Conservation (phyloP, 2,329 filamentous ascomycete genomes). For the Botrytis porri region DNA sequence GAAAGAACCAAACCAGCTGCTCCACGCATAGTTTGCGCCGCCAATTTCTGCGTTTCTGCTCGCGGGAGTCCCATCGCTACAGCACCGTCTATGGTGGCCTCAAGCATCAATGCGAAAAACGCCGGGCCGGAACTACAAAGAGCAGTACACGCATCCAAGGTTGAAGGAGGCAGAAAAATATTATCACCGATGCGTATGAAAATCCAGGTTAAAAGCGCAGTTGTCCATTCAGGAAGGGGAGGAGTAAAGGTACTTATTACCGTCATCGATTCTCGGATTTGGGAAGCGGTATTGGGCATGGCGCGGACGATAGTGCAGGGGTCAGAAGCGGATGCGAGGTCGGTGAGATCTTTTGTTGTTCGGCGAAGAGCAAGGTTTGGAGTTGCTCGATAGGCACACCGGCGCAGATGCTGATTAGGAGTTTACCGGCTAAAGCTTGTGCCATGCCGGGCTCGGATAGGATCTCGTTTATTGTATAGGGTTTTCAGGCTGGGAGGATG, state of each 20-base stretch:
- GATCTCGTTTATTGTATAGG: conserved; percentile 67
- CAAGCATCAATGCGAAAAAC: conserved; percentile 69
- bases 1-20: conserved; percentile 64
- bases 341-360: not conserved
- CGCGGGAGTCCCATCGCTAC: conserved; percentile 76
- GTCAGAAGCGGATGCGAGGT: conserved; percentile 41
- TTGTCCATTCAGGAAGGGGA: conserved; percentile 52
- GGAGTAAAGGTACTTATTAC: conserved; percentile 65
- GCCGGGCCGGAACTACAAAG: conserved; percentile 73
- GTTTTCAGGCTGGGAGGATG: conserved; percentile 77
- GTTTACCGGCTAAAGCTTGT: conserved; percentile 72
- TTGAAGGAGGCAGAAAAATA: conserved; percentile 60
- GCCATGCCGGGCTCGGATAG: conserved; percentile 65
- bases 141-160: conserved; percentile 72
- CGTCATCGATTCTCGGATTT: conserved; percentile 79
- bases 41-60: conserved; percentile 71
- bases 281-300: conserved; percentile 81
- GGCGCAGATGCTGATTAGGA: conserved; percentile 77
- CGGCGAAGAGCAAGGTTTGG: conserved; percentile 50
- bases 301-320: conserved; percentile 52
- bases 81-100: conserved; percentile 72
- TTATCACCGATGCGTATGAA: conserved; percentile 73
- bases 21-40: conserved; percentile 74
- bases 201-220: conserved; percentile 67
- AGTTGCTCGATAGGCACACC: conserved; percentile 72